A percentile compares a stretch with the other conserved stretches of the same genome.
Conservation (phyloP, 805 yeast species). For the Metschnikowia borealis region DNA sequence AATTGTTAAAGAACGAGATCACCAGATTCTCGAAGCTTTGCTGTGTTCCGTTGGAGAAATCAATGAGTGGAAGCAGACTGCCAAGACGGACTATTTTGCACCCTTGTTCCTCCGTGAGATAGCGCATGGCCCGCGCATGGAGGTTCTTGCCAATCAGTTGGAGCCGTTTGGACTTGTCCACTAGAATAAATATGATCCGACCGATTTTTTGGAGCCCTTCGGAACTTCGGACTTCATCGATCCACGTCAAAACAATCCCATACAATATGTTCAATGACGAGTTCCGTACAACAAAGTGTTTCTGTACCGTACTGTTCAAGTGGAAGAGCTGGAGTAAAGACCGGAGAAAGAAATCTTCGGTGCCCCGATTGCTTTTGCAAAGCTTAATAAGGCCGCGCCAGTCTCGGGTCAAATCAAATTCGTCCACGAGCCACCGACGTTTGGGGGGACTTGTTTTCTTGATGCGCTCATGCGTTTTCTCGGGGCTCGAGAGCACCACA, state of each 20-base stretch:
- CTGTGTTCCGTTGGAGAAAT: conserved; percentile 24
- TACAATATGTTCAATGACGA: conserved; percentile 51
- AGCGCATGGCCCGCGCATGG: conserved; percentile 49
- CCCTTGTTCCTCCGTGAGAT: conserved; percentile 40
- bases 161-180: conserved; percentile 49
- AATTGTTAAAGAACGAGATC: conserved; percentile 30
- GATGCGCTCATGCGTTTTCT: conserved; percentile 1
- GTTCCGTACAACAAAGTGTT: conserved; percentile 54
- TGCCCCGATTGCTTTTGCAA: conserved; percentile 35
- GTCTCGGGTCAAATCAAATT: conserved; percentile 47
- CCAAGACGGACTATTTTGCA: conserved; percentile 43
- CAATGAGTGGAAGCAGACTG: conserved; percentile 45
- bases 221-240: conserved; percentile 23
- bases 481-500: conserved; percentile 8
- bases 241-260: conserved; percentile 55
- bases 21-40: conserved; percentile 22
- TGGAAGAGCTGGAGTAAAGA: conserved; percentile 29
- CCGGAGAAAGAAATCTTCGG: conserved; percentile 26
- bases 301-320: conserved; percentile 29
- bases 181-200: conserved; percentile 43
- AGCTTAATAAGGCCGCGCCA: conserved; percentile 44
- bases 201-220: conserved; percentile 28
- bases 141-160: conserved; percentile 54
- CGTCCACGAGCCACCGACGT: conserved; percentile 56
- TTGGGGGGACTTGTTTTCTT: conserved; percentile 23